Evolutionary conservation across 2,329 filamentous ascomycete genomes (phyloP).

Genomic region (Xylaria sp.): DNA sequence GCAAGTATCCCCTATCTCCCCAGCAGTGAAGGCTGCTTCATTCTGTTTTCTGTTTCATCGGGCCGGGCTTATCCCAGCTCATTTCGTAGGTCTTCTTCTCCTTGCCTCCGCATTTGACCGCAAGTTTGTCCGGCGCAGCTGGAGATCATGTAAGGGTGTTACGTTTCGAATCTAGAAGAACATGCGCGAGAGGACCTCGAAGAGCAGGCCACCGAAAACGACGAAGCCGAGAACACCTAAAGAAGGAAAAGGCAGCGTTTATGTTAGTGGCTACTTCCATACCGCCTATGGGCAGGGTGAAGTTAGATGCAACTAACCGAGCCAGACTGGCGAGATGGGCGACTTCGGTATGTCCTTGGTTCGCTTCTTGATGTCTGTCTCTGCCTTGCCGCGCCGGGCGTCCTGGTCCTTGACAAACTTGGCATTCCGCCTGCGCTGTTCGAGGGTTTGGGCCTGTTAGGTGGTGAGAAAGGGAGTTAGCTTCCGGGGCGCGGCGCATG

Average conservation of each 20-base stretch:
- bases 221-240: slow-evolving; percentile 64
- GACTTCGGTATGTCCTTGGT: slow-evolving; percentile 62
- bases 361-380: slow-evolving; percentile 66
- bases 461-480: slow-evolving; percentile 5
- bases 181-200: slow-evolving; percentile 62
- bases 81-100: not conserved
- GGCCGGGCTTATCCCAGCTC: not conserved
- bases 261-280: slow-evolving; percentile 15
- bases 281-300: not conserved
- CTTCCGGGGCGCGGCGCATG: not conserved
- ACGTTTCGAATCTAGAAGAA: slow-evolving; percentile 45
- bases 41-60: not conserved
- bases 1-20: not conserved
- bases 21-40: not conserved
- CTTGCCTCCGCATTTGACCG: not conserved
- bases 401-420: slow-evolving; percentile 78
- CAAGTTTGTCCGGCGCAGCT: not conserved
- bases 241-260: not conserved
- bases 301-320: slow-evolving; percentile 48
- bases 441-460: slow-evolving; percentile 77
- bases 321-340: slow-evolving; percentile 68
- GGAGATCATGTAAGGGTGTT: not conserved
- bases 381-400: slow-evolving; percentile 76
- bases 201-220: slow-evolving; percentile 65
- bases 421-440: slow-evolving; percentile 81